Evolutionary conservation across 2,329 filamentous ascomycete species (phyloP), one percentile per base, ranked within the genome.

Genomic region (Colletotrichum tanaceti): DNA sequence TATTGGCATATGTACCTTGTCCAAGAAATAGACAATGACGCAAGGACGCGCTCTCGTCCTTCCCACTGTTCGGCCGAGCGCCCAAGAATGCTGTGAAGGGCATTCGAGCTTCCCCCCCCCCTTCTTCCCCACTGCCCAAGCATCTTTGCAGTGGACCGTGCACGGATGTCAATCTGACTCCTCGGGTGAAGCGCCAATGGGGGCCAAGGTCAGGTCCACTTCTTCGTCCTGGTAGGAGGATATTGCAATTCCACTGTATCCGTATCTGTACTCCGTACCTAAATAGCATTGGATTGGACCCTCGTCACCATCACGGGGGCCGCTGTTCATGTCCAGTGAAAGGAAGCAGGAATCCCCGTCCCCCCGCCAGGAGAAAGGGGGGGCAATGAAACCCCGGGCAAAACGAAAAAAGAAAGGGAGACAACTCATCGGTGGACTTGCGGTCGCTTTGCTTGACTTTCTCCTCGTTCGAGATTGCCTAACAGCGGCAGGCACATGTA

Each of bases 41-140:
- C 44, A 59, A 59, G 28, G 35, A 18, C 41, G 58, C 20, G 50
- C 22, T 22, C 24, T 38, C 50, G n/a, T 50, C 20, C 44, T 49
- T 49, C 44, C 11, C 50, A 39, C 60, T 68, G 53, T 38, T 59
- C 41, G 49, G 65, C 62, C 65, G 52, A 68, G 65, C 49, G 50
- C 43, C 65, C 65, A 65, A 68, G 60, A 68, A 60, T 68, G 65
- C 65, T 60, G 65, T 68, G 66, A 59, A 68, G 62, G 50, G 10
- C 10, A 10, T 10, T 10, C 32, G 28, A 1, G 28, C 50, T 14
- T 24, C 24, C 22, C 14, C 5, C 39, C 32, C 28, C 32, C 54
- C 43, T 44, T 20, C 61, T 65, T 60, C 32, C 46, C 62, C 54
- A 13, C 62, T 39, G 20, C 49, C 47, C 38, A 28, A 50, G 49